Evolutionary conservation across 345 rosid species (phyloP).

Genomic region (Mercurialis annua): DNA sequence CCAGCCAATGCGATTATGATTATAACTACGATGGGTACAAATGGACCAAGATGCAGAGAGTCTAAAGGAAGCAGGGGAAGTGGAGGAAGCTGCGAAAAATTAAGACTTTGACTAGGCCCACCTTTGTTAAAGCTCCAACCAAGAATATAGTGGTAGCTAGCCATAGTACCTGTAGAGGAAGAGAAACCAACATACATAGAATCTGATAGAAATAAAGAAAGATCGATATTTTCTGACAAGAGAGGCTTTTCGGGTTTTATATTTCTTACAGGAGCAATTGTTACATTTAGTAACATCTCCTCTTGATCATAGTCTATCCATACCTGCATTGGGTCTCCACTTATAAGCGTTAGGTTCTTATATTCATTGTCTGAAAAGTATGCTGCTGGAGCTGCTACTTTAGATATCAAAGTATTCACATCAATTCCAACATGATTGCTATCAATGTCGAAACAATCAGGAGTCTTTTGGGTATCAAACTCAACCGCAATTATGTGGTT

Average conservation of each 20-base stretch:
- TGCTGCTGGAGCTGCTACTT: constrained; percentile 2
- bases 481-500: constrained; percentile 25
- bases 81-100: constrained; percentile 6
- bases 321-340: constrained; percentile 15
- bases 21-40: too few species aligned
- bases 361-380: constrained; percentile 5
- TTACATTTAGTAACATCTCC: constrained; percentile 13
- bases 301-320: constrained; percentile 21
- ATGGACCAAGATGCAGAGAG: too few species aligned
- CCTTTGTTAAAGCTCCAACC: constrained; percentile 27
- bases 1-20: too few species aligned
- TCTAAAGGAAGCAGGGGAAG: too few species aligned
- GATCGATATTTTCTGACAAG: constrained; percentile 11
- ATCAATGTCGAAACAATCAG: constrained; percentile 9
- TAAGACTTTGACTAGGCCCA: constrained; percentile 5
- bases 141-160: constrained; percentile 18
- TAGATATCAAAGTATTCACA: constrained; percentile 5
- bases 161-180: constrained; percentile 13
- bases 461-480: constrained; percentile 2
- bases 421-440: constrained; percentile 19
- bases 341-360: constrained; percentile 16
- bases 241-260: constrained; percentile 16
- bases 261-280: constrained; percentile 10
- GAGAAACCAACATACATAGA: constrained; percentile 25
- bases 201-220: not conserved